Evolutionary conservation across 1,139 yeast genomes (phyloP).

Genomic region (Sugiyamaella japonica): DNA sequence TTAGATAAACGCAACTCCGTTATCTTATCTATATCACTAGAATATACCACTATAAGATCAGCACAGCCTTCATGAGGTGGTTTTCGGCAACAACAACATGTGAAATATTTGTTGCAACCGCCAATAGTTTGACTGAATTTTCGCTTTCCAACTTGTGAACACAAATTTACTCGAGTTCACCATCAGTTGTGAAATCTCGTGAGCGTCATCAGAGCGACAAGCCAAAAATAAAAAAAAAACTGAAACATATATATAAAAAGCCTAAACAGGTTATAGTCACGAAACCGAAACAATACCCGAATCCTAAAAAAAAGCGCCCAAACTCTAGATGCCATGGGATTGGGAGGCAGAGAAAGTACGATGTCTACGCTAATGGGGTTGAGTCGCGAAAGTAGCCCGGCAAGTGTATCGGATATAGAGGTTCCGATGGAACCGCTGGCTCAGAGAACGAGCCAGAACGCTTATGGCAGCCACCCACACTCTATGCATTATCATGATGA

Average conservation of each 20-base stretch:
- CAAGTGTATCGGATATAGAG: not conserved
- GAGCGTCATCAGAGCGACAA: no score
- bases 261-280: not conserved
- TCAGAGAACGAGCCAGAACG: not conserved
- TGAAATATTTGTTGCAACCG: no score
- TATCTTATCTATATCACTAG: no score
- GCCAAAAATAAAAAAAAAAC: not conserved
- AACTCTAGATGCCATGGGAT: not conserved
- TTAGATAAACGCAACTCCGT: no score
- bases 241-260: not conserved
- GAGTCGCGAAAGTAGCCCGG: slow-evolving; percentile 9
- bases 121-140: no score
- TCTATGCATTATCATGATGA: slow-evolving; percentile 7
- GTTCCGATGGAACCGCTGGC: slow-evolving; percentile 9
- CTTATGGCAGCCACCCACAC: not conserved
- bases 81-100: no score
- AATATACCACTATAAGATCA: no score
- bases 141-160: no score
- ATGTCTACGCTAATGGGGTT: slow-evolving; percentile 4
- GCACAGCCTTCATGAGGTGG: no score
- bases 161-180: no score
- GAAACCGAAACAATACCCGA: not conserved
- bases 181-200: no score
- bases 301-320: not conserved
- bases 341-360: not conserved